Conservation (phyloP, 805 yeast species). For the Suhomyces kilbournensis region DNA sequence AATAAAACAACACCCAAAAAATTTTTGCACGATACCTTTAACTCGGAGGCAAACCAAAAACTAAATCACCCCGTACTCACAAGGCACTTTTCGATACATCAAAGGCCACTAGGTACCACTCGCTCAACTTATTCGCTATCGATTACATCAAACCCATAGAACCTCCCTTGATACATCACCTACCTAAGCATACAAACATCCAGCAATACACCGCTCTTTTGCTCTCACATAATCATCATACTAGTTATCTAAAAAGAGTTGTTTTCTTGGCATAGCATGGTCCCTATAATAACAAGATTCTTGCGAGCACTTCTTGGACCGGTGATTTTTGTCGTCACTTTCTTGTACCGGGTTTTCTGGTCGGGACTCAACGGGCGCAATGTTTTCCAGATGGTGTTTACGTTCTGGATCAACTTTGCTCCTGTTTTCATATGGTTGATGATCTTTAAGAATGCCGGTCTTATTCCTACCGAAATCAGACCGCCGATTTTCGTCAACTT, state of each 20-base stretch:
- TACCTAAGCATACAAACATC: too few species aligned
- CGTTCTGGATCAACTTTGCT: slow-evolving; percentile 48
- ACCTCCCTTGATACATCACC: too few species aligned
- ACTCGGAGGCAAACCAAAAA: neutral
- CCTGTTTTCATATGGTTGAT: slow-evolving; percentile 55
- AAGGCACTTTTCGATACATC: too few species aligned
- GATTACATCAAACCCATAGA: too few species aligned
- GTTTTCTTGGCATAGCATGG: neutral
- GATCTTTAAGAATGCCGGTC: slow-evolving; percentile 58
- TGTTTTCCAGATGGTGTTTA: slow-evolving; percentile 36
- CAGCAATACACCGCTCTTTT: too few species aligned
- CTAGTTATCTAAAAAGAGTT: too few species aligned
- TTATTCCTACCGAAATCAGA: slow-evolving; percentile 51
- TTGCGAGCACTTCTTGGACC: slow-evolving; percentile 1
- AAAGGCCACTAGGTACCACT: too few species aligned
- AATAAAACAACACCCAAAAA: neutral
- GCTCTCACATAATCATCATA: too few species aligned
- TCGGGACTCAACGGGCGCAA: slow-evolving; percentile 37
- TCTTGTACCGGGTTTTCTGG: slow-evolving; percentile 17
- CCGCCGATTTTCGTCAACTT: slow-evolving; percentile 52
- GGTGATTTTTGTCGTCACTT: slow-evolving; percentile 7
- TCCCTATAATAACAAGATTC: neutral
- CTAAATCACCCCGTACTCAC: too few species aligned
- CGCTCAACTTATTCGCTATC: too few species aligned
- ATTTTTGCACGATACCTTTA: neutral